Percentiles rank a stretch among this genome's conserved stretches.
These are phyloP conservation scores for Spizellomyces sp. DNA, from an alignment of 192 early-diverging fungal species.

Conservation along the genomic window DNA sequence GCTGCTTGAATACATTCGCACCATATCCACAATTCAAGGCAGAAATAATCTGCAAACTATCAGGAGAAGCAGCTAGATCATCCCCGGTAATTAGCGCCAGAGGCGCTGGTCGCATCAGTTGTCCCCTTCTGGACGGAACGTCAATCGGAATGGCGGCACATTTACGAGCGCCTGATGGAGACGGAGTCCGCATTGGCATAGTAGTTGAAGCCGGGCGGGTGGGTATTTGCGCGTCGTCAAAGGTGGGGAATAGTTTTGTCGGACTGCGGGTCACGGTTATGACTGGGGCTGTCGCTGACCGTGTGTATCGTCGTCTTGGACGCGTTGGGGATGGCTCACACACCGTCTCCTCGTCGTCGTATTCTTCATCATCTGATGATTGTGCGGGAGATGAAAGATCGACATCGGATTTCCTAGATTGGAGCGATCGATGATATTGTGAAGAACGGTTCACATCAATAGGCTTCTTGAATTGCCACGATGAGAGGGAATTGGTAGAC, in stretches of 20 bases:
- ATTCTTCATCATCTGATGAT: background rate
- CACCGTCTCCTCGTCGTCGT: background rate
- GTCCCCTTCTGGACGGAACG: background rate
- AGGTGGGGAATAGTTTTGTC: background rate
- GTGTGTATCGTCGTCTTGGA: conserved; percentile 3
- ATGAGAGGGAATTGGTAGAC: background rate
- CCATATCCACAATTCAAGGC: conserved; percentile 26
- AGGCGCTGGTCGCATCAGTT: conserved; percentile 15
- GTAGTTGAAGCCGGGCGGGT: background rate
- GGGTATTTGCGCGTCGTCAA: background rate
- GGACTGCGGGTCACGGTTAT: background rate
- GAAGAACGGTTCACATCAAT: too few species aligned
- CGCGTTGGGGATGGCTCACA: conserved; percentile 2
- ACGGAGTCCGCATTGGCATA: conserved; percentile 19
- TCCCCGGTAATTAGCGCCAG: conserved; percentile 10
- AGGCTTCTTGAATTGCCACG: background rate
- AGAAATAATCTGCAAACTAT: conserved; percentile 22
- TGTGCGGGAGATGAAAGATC: too few species aligned
- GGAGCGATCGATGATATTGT: too few species aligned
- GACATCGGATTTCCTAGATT: too few species aligned
- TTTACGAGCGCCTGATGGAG: conserved; percentile 7
- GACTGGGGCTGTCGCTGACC: background rate
- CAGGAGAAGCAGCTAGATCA: conserved; percentile 27
- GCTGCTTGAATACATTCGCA: conserved; percentile 19
- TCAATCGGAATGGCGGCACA: conserved; percentile 9